Evolutionary conservation across 2,329 filamentous ascomycete genomes (phyloP), one percentile per base, ranked within the genome.

Genomic region (Talaromyces marneffei): DNA sequence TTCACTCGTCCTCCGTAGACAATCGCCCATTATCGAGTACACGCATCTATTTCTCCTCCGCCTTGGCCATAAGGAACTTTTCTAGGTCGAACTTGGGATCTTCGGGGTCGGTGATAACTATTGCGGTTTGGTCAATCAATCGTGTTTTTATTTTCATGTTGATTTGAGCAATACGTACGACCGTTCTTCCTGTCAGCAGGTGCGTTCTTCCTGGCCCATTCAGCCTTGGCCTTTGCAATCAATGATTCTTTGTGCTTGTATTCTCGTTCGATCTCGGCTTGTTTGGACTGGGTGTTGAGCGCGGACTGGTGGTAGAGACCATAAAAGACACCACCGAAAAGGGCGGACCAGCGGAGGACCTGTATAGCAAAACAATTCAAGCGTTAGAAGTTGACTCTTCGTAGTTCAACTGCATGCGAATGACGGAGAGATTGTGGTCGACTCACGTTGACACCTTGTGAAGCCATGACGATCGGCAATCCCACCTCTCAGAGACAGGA

Each of bases 291-390:
- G 61, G 89, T 78, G 69, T 81, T 87, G 78, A 99, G 88, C 65
- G 86, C 85, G 74, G 88, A 83, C 82, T 99, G 94, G 83, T 96
- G 93, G 79, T 88, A 90, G 82, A 96, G 87, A 77, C 94, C 94
- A 83, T 99, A 99, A 81, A 96, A 88, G 75, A 97, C 82, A 76
- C 94, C 94, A 73, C 91, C 83, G 74, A 87, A 90, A 69, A 99
- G 90, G 75, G 92, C 92, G 74, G 92, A 93, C 85, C 93, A 99
- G 80, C 94, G 92, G 78, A 97, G 86, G 78, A 99, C 93, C 94
- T 99, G 78, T 57, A 70, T 12, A 60, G 10, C 5, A 35, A 23
- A 7, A 35, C 7, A 27, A 44, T 29, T 12, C 2, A 2, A 20
- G 23, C 12, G 55, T 61, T 33, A 62, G 53, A 42, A 4, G 44